Conservation (phyloP, 2,329 filamentous ascomycete genomes). For the Pseudogymnoascus destructans region DNA sequence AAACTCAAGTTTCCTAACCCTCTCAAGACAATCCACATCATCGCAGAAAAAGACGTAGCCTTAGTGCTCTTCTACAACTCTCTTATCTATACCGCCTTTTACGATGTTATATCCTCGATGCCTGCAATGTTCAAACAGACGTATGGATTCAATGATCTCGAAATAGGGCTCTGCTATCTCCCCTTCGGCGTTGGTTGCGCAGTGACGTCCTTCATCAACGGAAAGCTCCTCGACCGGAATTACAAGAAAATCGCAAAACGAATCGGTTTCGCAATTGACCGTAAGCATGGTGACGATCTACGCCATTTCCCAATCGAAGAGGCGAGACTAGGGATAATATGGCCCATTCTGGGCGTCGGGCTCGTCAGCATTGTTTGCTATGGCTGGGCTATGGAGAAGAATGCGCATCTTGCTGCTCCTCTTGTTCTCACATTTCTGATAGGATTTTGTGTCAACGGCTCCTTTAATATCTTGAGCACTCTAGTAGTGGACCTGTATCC, state of each 20-base stretch:
- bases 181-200: slow-evolving; percentile 14
- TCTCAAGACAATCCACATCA: slow-evolving; percentile 38
- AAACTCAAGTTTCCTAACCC: slow-evolving; percentile 44
- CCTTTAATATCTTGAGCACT: slow-evolving; percentile 38
- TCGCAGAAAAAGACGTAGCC: slow-evolving; percentile 45
- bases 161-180: slow-evolving; percentile 19
- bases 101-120: slow-evolving; percentile 38
- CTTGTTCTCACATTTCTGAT: slow-evolving; percentile 44
- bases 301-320: slow-evolving; percentile 27
- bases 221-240: slow-evolving; percentile 48
- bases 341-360: slow-evolving; percentile 41
- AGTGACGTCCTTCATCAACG: slow-evolving; percentile 35
- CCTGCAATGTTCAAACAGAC: slow-evolving; percentile 35
- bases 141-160: slow-evolving; percentile 30
- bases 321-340: slow-evolving; percentile 38
- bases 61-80: slow-evolving; percentile 40
- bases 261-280: slow-evolving; percentile 40
- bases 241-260: slow-evolving; percentile 53
- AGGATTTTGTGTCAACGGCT: slow-evolving; percentile 44
- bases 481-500: slow-evolving; percentile 12
- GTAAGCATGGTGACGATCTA: slow-evolving; percentile 36
- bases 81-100: slow-evolving; percentile 43
- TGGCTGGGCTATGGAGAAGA: slow-evolving; percentile 42
- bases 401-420: slow-evolving; percentile 40
- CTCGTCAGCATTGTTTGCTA: slow-evolving; percentile 40